A percentile compares a stretch with the other conserved stretches of the same genome.
These are phyloP conservation scores for Botryobasidium botryosum DNA, from an alignment of 768 basidiomycete species.

Conservation along the genomic window DNA sequence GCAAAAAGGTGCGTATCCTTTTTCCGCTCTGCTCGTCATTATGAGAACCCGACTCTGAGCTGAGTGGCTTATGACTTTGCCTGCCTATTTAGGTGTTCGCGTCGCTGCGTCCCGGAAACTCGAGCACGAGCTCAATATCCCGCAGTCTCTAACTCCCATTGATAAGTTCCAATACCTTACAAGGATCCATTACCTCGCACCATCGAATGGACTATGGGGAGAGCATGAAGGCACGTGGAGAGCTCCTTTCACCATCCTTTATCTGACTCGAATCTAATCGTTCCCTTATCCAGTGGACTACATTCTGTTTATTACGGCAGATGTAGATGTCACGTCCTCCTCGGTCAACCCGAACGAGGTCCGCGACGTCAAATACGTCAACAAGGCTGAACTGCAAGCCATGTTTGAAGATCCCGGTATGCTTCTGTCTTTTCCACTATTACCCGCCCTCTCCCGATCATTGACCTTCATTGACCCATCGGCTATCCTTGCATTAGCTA, in stretches of 20 bases:
- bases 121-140: slow-evolving; percentile 93
- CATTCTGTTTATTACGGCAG: slow-evolving; percentile 82
- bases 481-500: slow-evolving; percentile 28
- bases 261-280: not conserved
- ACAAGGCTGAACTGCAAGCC: slow-evolving; percentile 69
- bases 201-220: slow-evolving; percentile 85
- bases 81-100: slow-evolving; percentile 43
- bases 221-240: slow-evolving; percentile 82
- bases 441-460: not conserved
- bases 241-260: not conserved
- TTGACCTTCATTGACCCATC: slow-evolving; percentile 1
- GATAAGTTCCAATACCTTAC: slow-evolving; percentile 90
- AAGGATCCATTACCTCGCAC: slow-evolving; percentile 92
- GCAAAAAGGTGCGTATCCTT: slow-evolving; percentile 27
- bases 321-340: slow-evolving; percentile 65
- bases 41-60: too few species aligned
- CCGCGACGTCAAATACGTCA: slow-evolving; percentile 76
- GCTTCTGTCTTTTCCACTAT: slow-evolving; percentile 13
- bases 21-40: not conserved
- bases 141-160: slow-evolving; percentile 51
- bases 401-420: slow-evolving; percentile 78
- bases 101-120: slow-evolving; percentile 90
- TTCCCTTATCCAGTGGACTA: slow-evolving; percentile 60
- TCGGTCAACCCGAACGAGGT: slow-evolving; percentile 94
- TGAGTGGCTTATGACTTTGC: not conserved